Evolutionary conservation across 2,329 filamentous ascomycete genomes (phyloP).

Genomic region (Paecilomyces sp.): DNA sequence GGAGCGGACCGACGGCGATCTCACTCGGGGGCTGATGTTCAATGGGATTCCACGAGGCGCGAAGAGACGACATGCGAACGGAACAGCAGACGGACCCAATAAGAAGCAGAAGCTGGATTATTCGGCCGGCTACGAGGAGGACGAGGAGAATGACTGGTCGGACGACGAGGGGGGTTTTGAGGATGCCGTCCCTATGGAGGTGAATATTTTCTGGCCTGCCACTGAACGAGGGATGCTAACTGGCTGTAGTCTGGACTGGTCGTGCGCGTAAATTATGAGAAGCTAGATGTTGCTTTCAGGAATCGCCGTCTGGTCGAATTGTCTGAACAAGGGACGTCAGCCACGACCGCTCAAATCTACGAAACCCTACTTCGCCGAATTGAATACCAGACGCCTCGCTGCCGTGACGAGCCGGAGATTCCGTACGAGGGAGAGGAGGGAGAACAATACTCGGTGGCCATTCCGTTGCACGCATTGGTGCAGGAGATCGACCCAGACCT

Average conservation of each 20-base stretch:
- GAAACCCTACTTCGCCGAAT: constrained; percentile 63
- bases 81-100: constrained; percentile 10
- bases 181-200: constrained; percentile 30
- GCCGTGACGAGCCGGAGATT: constrained; percentile 43
- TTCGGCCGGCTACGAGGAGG: constrained; percentile 20
- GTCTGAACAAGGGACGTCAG: constrained; percentile 62
- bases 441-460: constrained; percentile 29
- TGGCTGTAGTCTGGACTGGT: constrained; percentile 60
- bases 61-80: constrained; percentile 23
- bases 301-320: constrained; percentile 70
- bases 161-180: constrained; percentile 27
- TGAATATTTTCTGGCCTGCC: constrained; percentile 12
- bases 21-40: constrained; percentile 23
- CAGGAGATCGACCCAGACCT: constrained; percentile 30
- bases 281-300: constrained; percentile 73
- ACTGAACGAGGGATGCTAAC: constrained; percentile 10
- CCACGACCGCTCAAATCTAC: constrained; percentile 72
- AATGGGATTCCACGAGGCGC: constrained; percentile 25
- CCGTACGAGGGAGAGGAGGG: constrained; percentile 35
- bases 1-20: constrained; percentile 28
- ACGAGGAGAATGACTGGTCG: constrained; percentile 28
- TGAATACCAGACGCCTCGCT: constrained; percentile 61
- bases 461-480: constrained; percentile 26
- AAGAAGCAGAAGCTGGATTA: constrained; percentile 17
- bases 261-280: constrained; percentile 76